Conservation (phyloP, 2,329 filamentous ascomycete species). For the Exophiala lecanii-corni region DNA sequence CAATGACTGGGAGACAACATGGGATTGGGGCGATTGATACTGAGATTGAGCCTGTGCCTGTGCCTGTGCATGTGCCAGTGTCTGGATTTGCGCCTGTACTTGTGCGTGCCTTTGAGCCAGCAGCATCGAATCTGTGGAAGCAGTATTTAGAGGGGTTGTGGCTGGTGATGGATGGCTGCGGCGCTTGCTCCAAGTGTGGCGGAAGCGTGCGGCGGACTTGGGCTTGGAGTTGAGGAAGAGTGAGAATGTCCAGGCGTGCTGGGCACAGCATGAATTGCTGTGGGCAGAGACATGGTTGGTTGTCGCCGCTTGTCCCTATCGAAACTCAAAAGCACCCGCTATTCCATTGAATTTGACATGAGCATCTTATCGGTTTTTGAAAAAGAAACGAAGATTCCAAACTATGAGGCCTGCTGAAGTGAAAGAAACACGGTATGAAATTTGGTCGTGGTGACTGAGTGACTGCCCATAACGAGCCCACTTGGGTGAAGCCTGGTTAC, state of each 20-base stretch:
- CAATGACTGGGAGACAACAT: slow-evolving; percentile 6
- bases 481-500: too few relatives aligned
- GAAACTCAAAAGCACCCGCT: not conserved
- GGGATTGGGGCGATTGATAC: not conserved
- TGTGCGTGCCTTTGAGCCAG: not conserved
- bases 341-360: too few relatives aligned
- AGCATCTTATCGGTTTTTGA: too few relatives aligned
- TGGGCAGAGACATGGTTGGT: not conserved
- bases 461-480: not conserved
- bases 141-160: not conserved
- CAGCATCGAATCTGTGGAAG: not conserved
- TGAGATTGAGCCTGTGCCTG: not conserved
- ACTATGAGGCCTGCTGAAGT: too few relatives aligned
- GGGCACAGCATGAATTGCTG: not conserved
- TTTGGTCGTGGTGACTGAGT: too few relatives aligned
- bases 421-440: too few relatives aligned
- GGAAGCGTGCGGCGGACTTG: not conserved
- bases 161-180: not conserved
- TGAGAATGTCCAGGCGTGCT: not conserved
- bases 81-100: too few relatives aligned
- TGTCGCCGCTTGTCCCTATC: not conserved
- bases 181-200: not conserved
- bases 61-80: too few relatives aligned
- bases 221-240: not conserved
- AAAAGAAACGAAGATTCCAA: too few relatives aligned